Evolutionary conservation across 2,329 filamentous ascomycete species (phyloP), one percentile per base, ranked within the genome.

Genomic region (Pseudogymnoascus sp.): DNA sequence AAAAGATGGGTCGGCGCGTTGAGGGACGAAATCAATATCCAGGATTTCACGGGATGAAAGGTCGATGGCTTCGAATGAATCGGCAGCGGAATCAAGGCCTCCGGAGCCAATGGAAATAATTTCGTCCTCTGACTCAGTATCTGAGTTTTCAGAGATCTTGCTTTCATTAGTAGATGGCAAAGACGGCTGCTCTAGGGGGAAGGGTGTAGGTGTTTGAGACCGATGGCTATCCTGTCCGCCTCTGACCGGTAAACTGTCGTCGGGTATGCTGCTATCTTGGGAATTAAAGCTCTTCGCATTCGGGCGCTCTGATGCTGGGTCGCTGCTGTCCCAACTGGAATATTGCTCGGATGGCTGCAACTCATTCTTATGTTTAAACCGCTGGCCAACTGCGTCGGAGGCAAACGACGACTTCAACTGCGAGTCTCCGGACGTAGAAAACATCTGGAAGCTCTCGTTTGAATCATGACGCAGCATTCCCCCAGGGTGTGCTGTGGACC

Each of bases 21-120:
- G 86, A 0, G 81, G 80, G 5, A 86, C 74, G 65, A 82, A 87
- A 68, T 87, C 85, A 0, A 76, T 79, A 49, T 86, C 83, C 12
- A 82, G 78, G 5, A 84, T 76, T 26, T 71, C 68, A 1, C 69
- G 70, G 58, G 70, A 66, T 43, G 60, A 52, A 16, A 33, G 21
- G 5, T 61, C 60, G 23, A 45, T 16, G 4, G 12, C 58, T 6
- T 60, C 58, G 19, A 60, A 10, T 6, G 33, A 26, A 39, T 60
- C 58, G 2, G 58, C 58, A 6, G 12, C 21, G 5, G 58, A 55
- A 33, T 55, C 49, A 16, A 55, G 49, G 6, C 19, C 35, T 19
- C 16, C 33, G 12, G 19, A 39, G n/a, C 7, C 10, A 39, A 41
- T 16, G 12, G 70, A 70, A 7, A 52, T 58, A 35, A 65, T 64